phyloP scores from a whole-genome alignment of 2,329 filamentous ascomycete genomes.

The Ophiostoma ulmi region DNA sequence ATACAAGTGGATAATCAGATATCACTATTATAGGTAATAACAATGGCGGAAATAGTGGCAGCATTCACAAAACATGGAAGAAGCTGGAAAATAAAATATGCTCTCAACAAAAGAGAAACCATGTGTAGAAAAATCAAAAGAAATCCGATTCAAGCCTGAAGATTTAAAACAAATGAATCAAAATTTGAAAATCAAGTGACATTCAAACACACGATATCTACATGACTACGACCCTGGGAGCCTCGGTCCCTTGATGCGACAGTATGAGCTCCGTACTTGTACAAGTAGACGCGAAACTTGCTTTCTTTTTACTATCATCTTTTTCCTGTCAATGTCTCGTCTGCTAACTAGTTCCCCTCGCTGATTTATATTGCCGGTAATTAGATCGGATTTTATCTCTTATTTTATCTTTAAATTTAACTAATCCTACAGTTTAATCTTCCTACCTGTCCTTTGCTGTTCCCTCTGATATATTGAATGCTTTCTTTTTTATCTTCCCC shows the following conservation, averaged over 20 bases:
- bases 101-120: too few species aligned
- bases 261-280: neutral
- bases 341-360: neutral
- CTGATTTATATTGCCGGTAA: neutral
- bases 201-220: neutral
- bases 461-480: neutral
- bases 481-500: conserved; percentile 3
- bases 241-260: neutral
- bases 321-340: conserved; percentile 6
- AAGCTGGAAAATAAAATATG: neutral
- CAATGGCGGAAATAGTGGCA: neutral
- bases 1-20: conserved; percentile 9
- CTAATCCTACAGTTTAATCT: neutral
- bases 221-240: neutral
- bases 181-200: neutral
- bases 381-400: neutral
- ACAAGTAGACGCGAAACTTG: neutral
- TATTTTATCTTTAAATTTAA: neutral
- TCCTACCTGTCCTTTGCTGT: neutral
- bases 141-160: too few species aligned
- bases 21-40: neutral
- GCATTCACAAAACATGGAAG: neutral
- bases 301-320: neutral
- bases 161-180: neutral
- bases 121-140: too few species aligned